Conservation (phyloP, 805 yeast genomes). For the Debaryomyces prosopidis region DNA sequence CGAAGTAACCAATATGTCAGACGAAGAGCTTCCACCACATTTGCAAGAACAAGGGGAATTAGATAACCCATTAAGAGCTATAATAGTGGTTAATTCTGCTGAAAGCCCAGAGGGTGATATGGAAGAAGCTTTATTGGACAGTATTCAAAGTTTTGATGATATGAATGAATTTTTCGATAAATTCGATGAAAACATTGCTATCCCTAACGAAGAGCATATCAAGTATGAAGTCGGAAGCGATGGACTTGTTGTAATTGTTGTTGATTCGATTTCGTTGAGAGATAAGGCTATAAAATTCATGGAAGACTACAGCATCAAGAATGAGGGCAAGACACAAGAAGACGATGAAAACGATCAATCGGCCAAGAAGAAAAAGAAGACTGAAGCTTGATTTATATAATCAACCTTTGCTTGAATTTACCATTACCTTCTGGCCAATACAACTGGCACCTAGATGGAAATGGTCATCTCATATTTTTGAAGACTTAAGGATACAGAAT, state of each 20-base stretch:
- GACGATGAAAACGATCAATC: conserved; percentile 1
- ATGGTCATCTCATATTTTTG: too few relatives aligned
- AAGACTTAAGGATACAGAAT: too few relatives aligned
- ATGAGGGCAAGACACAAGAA: conserved; percentile 5
- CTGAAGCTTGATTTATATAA: background rate
- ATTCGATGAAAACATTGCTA: conserved; percentile 52
- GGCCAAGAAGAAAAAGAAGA: conserved; percentile 3
- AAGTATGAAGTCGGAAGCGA: conserved; percentile 64
- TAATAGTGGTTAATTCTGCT: conserved; percentile 41
- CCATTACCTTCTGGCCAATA: too few relatives aligned
- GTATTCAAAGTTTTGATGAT: conserved; percentile 46
- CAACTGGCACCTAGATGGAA: too few relatives aligned
- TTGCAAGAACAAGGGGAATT: conserved; percentile 28
- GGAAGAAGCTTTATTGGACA: conserved; percentile 49
- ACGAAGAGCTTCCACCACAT: conserved; percentile 8
- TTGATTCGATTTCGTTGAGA: conserved; percentile 40
- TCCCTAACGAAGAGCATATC: conserved; percentile 54
- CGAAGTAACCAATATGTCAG: conserved; percentile 1
- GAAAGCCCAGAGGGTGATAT: conserved; percentile 41
- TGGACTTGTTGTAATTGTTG: conserved; percentile 58
- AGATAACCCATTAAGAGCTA: conserved; percentile 48
- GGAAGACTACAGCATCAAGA: conserved; percentile 28
- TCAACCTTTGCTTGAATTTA: too few relatives aligned
- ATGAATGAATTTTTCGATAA: conserved; percentile 53
- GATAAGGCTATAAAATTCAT: conserved; percentile 42